Percentiles rank a stretch among this genome's conserved stretches.
These are phyloP conservation scores for Zasmidium angulare DNA, from an alignment of 2,329 filamentous ascomycete genomes.

Conservation along the genomic window DNA sequence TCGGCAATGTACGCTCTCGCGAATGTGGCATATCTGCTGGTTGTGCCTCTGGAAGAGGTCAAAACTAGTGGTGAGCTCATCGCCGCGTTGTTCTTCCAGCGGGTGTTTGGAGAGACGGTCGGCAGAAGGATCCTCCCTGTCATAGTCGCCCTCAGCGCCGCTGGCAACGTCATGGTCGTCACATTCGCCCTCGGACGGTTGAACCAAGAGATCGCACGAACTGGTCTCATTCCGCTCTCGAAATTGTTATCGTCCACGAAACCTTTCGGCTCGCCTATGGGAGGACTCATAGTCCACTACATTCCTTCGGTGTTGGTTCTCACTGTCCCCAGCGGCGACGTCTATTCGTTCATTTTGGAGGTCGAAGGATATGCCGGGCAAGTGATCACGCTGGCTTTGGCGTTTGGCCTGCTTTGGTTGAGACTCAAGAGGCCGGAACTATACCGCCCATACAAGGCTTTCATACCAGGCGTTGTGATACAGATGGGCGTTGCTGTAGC, in stretches of 20 bases:
- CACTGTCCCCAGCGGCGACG: conserved; percentile 60
- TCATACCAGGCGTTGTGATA: conserved; percentile 59
- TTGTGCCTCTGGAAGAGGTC: conserved; percentile 67
- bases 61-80: conserved; percentile 66
- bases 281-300: conserved; percentile 67
- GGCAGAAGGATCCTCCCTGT: conserved; percentile 61
- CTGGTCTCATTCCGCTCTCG: conserved; percentile 68
- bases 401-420: conserved; percentile 60
- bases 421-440: conserved; percentile 60
- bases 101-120: conserved; percentile 59
- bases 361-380: conserved; percentile 69
- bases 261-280: conserved; percentile 67
- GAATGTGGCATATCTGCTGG: conserved; percentile 64
- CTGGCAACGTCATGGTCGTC: conserved; percentile 72
- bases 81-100: conserved; percentile 66
- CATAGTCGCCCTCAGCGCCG: conserved; percentile 65
- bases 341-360: conserved; percentile 72
- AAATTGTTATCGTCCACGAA: conserved; percentile 61
- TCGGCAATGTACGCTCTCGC: conserved; percentile 66
- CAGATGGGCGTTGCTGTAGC: conserved; percentile 55
- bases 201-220: conserved; percentile 71
- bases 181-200: conserved; percentile 66
- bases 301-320: conserved; percentile 69
- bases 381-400: conserved; percentile 59
- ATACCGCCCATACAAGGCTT: conserved; percentile 64